Evolutionary conservation across 1,284 basidiomycete species (phyloP).

Genomic region (Pterulicium gracile): DNA sequence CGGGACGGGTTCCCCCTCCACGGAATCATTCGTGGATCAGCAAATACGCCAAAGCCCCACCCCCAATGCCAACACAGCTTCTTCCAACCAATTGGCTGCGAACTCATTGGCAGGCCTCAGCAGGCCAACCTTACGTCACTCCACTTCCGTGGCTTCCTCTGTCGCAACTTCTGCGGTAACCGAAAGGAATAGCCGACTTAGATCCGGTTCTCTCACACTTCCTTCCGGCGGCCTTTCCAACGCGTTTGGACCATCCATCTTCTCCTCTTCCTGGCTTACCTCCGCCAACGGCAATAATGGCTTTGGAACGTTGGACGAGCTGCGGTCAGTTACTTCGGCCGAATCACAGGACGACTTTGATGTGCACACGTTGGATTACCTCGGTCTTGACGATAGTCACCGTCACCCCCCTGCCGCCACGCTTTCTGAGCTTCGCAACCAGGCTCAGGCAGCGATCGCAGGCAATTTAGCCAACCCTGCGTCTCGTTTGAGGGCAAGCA

Average conservation of each 20-base stretch:
- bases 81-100: constrained; percentile 29
- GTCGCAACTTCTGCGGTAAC: constrained; percentile 46
- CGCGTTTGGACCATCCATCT: constrained; percentile 80
- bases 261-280: constrained; percentile 80
- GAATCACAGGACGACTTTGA: constrained; percentile 84
- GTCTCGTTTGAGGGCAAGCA: constrained; percentile 76
- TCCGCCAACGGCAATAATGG: constrained; percentile 45
- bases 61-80: constrained; percentile 27
- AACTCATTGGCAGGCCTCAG: constrained; percentile 12
- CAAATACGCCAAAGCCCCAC: constrained; percentile 34
- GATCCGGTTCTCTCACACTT: constrained; percentile 82
- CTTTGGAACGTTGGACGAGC: constrained; percentile 62
- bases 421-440: constrained; percentile 74
- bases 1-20: constrained; percentile 40
- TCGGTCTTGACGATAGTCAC: constrained; percentile 76
- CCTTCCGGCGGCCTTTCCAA: constrained; percentile 72
- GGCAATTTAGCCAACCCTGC: constrained; percentile 66
- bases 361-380: constrained; percentile 89
- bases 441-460: constrained; percentile 81
- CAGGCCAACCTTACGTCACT: constrained; percentile 70
- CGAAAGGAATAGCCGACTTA: constrained; percentile 69
- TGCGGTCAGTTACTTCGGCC: constrained; percentile 67
- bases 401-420: constrained; percentile 68
- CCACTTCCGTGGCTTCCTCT: constrained; percentile 54
- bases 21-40: constrained; percentile 57